A percentile compares a stretch with the other conserved stretches of the same genome.
These are phyloP conservation scores for Mortierella hygrophila DNA, from an alignment of 192 early-diverging fungal genomes.

Conservation along the genomic window DNA sequence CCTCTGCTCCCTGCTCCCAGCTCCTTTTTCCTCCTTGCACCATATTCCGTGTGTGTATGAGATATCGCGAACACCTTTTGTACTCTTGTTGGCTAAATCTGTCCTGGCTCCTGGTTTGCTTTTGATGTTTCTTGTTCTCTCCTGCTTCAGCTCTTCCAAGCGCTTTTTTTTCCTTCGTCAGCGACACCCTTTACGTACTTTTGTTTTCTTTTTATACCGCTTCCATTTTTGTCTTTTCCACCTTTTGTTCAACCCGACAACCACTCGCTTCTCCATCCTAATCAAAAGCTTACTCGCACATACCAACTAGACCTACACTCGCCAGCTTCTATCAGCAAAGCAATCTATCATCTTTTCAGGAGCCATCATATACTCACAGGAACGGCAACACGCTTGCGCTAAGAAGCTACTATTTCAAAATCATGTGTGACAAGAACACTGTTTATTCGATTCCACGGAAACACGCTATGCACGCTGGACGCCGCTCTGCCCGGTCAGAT, in stretches of 20 bases:
- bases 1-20: background rate
- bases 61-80: background rate
- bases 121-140: background rate
- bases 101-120: background rate
- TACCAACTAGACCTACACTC: background rate
- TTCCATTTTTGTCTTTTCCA: background rate
- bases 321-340: background rate
- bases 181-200: background rate
- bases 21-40: conserved; percentile 1
- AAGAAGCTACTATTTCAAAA: background rate
- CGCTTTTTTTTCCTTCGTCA: background rate
- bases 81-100: background rate
- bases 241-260: background rate
- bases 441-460: conserved; percentile 11
- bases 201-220: background rate
- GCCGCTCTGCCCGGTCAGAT: conserved; percentile 14
- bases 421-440: conserved; percentile 14
- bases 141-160: background rate
- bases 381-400: background rate
- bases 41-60: background rate
- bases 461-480: conserved; percentile 19
- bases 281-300: background rate
- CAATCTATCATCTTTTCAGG: background rate
- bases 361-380: background rate
- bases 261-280: background rate